phyloP scores from a whole-genome alignment of 768 basidiomycete genomes.

The Boletus pseudopeckii region DNA sequence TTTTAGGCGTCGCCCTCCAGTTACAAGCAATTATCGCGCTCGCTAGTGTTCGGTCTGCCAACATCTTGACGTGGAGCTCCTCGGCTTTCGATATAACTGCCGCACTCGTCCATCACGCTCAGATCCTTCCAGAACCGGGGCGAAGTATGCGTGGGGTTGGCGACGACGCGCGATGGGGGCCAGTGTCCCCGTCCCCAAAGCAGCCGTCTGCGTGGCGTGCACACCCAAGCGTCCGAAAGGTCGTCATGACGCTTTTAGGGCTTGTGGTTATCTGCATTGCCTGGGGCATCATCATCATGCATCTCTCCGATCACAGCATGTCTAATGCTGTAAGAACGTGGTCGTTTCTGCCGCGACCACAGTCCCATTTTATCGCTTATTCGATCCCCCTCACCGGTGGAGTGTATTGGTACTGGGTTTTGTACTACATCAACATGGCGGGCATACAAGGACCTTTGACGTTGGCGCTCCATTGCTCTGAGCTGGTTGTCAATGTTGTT shows the following conservation, averaged over 20 bases:
- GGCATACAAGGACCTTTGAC: constrained; percentile 29
- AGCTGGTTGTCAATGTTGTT: constrained; percentile 28
- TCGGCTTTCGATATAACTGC: constrained; percentile 31
- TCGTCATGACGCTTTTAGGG: constrained; percentile 23
- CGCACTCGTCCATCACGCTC: constrained; percentile 27
- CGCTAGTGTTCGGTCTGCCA: constrained; percentile 16
- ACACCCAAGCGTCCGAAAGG: constrained; percentile 22
- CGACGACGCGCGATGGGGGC: constrained; percentile 3
- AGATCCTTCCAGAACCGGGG: constrained; percentile 15
- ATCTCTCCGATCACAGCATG: constrained; percentile 7
- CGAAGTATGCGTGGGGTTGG: constrained; percentile 28
- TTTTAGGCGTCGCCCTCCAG: constrained; percentile 24
- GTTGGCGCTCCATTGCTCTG: constrained; percentile 27
- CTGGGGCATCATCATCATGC: constrained; percentile 21
- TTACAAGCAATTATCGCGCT: constrained; percentile 26
- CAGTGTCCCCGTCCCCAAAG: constrained; percentile 9
- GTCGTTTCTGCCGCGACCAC: constrained; percentile 25
- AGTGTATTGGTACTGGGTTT: constrained; percentile 21
- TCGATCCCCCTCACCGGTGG: constrained; percentile 19
- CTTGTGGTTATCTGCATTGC: constrained; percentile 17
- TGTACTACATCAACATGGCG: constrained; percentile 26
- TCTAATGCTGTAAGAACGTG: constrained; percentile 9
- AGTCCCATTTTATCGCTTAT: constrained; percentile 21
- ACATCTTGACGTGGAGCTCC: constrained; percentile 33
- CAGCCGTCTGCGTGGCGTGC: constrained; percentile 31